Percentiles rank a stretch among this genome's conserved stretches.
phyloP scores from a whole-genome alignment of 1,284 basidiomycete species.

The Mycosarcoma maydis region DNA sequence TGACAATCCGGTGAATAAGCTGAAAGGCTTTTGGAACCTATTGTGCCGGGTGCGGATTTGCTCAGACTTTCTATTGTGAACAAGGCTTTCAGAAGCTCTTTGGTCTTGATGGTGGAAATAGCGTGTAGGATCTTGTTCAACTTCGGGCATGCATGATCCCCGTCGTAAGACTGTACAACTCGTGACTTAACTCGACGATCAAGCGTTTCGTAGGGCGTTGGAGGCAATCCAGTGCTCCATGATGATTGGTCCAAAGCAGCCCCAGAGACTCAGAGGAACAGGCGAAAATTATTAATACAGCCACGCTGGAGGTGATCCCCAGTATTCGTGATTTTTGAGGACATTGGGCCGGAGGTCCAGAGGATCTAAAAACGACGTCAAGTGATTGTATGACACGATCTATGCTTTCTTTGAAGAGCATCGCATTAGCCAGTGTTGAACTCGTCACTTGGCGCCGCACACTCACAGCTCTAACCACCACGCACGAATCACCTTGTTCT shows the following conservation, averaged over 20 bases:
- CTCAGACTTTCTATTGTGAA: constrained; percentile 49
- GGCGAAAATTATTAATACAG: constrained; percentile 28
- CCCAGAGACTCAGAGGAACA: constrained; percentile 47
- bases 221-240: constrained; percentile 35
- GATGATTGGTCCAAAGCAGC: constrained; percentile 41
- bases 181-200: constrained; percentile 41
- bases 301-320: constrained; percentile 43
- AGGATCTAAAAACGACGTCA: constrained; percentile 43
- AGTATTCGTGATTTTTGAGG: constrained; percentile 55
- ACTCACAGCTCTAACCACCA: no score
- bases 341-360: constrained; percentile 50
- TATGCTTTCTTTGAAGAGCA: constrained; percentile 29
- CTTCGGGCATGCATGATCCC: constrained; percentile 42
- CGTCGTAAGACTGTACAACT: constrained; percentile 41
- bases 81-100: constrained; percentile 38
- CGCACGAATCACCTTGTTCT: no score
- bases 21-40: constrained; percentile 50
- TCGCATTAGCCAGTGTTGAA: constrained; percentile 13
- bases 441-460: not conserved
- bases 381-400: constrained; percentile 43
- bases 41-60: constrained; percentile 56
- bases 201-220: constrained; percentile 41
- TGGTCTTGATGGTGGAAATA: constrained; percentile 15
- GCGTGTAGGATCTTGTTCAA: constrained; percentile 19
- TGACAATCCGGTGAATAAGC: no score